Conservation (phyloP, 495 filamentous ascomycete species). For the Jackrogersella minutella region DNA sequence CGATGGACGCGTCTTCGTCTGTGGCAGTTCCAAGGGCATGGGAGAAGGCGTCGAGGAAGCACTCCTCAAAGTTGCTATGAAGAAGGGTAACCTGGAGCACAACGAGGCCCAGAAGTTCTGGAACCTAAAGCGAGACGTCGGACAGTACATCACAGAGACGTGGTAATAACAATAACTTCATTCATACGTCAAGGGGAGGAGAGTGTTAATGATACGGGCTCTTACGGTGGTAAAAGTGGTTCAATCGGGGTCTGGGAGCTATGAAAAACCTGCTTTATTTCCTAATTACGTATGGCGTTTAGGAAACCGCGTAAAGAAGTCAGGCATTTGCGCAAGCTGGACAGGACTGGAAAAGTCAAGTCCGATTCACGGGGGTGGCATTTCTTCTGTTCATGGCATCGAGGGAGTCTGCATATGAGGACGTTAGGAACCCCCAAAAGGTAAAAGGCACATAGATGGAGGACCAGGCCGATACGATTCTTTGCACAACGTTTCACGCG, state of each 20-base stretch:
- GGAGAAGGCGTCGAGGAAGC: conserved; percentile 92
- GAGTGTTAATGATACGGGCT: neutral
- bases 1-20: conserved; percentile 94
- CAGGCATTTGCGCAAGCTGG: conserved; percentile 33
- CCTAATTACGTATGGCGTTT: conserved; percentile 26
- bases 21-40: conserved; percentile 94
- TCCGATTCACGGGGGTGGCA: conserved; percentile 16
- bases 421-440: neutral
- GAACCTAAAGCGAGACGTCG: conserved; percentile 81
- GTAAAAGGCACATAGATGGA: neutral
- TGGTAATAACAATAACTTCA: conserved; percentile 49
- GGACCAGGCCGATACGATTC: neutral
- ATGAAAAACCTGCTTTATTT: conserved; percentile 10
- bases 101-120: conserved; percentile 81
- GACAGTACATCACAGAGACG: conserved; percentile 87
- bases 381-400: conserved; percentile 16
- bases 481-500: neutral
- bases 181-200: neutral
- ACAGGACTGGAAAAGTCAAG: neutral
- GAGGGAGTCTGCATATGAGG: conserved; percentile 19
- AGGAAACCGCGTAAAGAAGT: conserved; percentile 25
- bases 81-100: conserved; percentile 75
- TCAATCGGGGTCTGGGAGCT: neutral
- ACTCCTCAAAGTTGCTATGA: conserved; percentile 80
- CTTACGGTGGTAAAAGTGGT: neutral